Conservation (phyloP, 495 filamentous ascomycete species). For the Aspergillus hancockii region DNA sequence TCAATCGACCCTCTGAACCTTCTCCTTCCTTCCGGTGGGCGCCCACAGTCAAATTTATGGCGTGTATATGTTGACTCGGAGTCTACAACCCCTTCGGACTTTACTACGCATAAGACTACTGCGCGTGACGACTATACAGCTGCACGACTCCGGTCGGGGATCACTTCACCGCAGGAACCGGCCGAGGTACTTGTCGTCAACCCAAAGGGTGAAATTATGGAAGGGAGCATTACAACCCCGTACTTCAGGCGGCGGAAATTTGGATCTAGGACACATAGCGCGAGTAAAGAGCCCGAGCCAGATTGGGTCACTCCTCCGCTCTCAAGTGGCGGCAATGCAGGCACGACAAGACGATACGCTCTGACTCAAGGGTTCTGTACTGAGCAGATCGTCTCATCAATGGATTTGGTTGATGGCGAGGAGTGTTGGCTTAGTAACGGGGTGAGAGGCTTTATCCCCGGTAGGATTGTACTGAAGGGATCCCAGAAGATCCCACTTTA, state of each 20-base stretch:
- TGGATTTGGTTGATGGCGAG: constrained; percentile 68
- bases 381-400: constrained; percentile 57
- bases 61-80: constrained; percentile 57
- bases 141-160: constrained; percentile 59
- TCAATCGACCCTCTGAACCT: constrained; percentile 52
- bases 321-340: constrained; percentile 73
- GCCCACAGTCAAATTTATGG: constrained; percentile 28
- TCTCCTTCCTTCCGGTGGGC: constrained; percentile 43
- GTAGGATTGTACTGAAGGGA: constrained; percentile 34
- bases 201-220: constrained; percentile 70
- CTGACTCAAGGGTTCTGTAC: constrained; percentile 62
- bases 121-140: constrained; percentile 62
- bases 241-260: constrained; percentile 65
- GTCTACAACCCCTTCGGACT: constrained; percentile 54
- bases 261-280: not conserved
- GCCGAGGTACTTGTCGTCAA: constrained; percentile 78
- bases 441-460: constrained; percentile 71
- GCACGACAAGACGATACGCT: constrained; percentile 81
- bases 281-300: not conserved
- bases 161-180: constrained; percentile 49
- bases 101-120: constrained; percentile 78
- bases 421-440: constrained; percentile 84
- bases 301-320: constrained; percentile 46
- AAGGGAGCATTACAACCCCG: constrained; percentile 78
- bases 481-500: constrained; percentile 21